Conservation (phyloP, 2,329 filamentous ascomycete genomes). For the Colletotrichum sp. region DNA sequence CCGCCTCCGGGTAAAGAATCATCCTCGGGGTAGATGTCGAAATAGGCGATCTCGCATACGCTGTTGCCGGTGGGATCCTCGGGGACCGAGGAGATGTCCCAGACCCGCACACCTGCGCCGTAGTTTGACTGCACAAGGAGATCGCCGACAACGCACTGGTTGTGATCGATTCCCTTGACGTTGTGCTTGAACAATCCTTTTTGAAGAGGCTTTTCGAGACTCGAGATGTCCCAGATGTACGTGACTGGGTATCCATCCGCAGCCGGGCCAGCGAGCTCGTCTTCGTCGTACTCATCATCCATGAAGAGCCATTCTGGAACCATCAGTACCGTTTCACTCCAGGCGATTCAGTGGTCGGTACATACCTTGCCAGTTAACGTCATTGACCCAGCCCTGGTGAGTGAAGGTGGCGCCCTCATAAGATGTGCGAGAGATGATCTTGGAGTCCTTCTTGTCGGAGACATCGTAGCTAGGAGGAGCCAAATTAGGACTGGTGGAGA, state of each 20-base stretch:
- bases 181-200: constrained; percentile 45
- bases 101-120: constrained; percentile 43
- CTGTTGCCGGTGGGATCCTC: constrained; percentile 39
- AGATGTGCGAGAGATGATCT: constrained; percentile 55
- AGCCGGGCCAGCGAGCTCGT: constrained; percentile 39
- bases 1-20: constrained; percentile 41
- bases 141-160: constrained; percentile 47
- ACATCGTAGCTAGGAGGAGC: constrained; percentile 45
- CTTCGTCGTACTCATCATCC: constrained; percentile 57
- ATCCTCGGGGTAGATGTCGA: constrained; percentile 54
- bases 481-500: background rate
- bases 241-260: constrained; percentile 48
- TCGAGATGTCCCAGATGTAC: constrained; percentile 54
- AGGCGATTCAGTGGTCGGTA: background rate
- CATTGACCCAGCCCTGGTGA: constrained; percentile 60
- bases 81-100: constrained; percentile 35
- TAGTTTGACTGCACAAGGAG: constrained; percentile 52
- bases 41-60: constrained; percentile 49
- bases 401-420: constrained; percentile 64
- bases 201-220: constrained; percentile 44
- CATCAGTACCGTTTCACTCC: background rate
- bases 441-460: constrained; percentile 50
- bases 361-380: constrained; percentile 40
- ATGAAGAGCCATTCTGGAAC: constrained; percentile 39
- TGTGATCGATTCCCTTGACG: constrained; percentile 47